phyloP scores from a whole-genome alignment of 208 protist genomes.

The Trypanosoma boissoni region DNA sequence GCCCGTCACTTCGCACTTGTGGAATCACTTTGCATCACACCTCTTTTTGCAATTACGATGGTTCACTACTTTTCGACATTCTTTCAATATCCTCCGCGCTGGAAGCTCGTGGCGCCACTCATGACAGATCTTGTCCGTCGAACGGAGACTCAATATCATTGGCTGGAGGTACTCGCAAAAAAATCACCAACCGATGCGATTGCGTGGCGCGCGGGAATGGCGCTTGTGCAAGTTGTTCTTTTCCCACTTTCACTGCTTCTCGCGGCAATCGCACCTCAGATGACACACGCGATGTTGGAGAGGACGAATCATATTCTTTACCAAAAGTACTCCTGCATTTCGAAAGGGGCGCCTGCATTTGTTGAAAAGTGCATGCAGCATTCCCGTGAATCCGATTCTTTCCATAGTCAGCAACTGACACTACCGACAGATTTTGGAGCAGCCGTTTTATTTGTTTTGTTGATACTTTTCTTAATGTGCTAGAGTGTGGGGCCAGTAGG shows the following conservation, averaged over 20 bases:
- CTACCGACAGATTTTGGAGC: conserved; percentile 62
- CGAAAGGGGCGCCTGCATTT: conserved; percentile 44
- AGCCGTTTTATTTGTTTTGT: conserved; percentile 44
- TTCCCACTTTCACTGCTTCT: conserved; percentile 72
- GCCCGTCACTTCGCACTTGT: conserved; percentile 76
- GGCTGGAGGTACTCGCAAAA: conserved; percentile 46
- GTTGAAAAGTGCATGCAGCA: conserved; percentile 34
- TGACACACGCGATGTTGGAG: conserved; percentile 67
- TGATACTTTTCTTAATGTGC: conserved; percentile 53
- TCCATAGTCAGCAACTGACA: conserved; percentile 53
- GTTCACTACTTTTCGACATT: conserved; percentile 85
- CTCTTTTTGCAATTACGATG: conserved; percentile 71
- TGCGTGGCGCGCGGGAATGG: conserved; percentile 42
- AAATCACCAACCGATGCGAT: conserved; percentile 44
- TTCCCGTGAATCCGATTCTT: conserved; percentile 34
- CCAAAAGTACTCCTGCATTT: conserved; percentile 72
- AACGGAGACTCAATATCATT: conserved; percentile 47
- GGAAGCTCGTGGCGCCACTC: conserved; percentile 37
- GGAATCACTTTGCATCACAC: conserved; percentile 57
- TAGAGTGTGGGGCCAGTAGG: neutral
- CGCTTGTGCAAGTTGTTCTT: conserved; percentile 46
- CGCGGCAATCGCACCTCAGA: conserved; percentile 53
- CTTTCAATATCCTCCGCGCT: conserved; percentile 54
- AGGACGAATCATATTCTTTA: conserved; percentile 62
- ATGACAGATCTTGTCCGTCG: conserved; percentile 47